phyloP scores from a whole-genome alignment of 108 stramenopile genomes.

The Cyclotella baltica region DNA sequence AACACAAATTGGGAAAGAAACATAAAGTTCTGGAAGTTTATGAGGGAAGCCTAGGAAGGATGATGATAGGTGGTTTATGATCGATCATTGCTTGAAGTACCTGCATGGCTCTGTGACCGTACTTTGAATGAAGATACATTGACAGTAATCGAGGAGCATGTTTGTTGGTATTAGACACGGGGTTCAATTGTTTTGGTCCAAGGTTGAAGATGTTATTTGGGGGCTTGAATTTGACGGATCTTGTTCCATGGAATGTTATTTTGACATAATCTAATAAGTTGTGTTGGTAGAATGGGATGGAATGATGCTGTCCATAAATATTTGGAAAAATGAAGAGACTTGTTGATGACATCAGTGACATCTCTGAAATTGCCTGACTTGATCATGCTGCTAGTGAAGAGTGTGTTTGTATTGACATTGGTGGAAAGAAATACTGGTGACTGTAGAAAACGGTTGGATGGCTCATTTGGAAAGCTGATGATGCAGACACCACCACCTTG shows the following conservation, averaged over 20 bases:
- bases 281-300: background rate
- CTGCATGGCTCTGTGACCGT: background rate
- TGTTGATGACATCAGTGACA: background rate
- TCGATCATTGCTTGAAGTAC: background rate
- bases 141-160: background rate
- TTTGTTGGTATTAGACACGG: too few species aligned
- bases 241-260: background rate
- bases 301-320: background rate
- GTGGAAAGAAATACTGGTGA: too few species aligned
- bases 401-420: too few species aligned
- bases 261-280: background rate
- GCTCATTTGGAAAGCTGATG: too few species aligned
- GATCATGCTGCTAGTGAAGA: too few species aligned
- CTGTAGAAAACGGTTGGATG: too few species aligned
- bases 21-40: background rate
- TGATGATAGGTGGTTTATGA: background rate
- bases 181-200: background rate
- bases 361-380: background rate
- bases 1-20: background rate
- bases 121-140: background rate
- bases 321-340: background rate
- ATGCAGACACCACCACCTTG: conserved; percentile 16
- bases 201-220: background rate
- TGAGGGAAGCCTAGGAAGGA: background rate
- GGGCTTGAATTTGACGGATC: background rate